Percentiles rank a stretch among this genome's conserved stretches.
Conservation (phyloP, 352 stramenopile genomes). For the Phytopythium chamaehyphon region DNA sequence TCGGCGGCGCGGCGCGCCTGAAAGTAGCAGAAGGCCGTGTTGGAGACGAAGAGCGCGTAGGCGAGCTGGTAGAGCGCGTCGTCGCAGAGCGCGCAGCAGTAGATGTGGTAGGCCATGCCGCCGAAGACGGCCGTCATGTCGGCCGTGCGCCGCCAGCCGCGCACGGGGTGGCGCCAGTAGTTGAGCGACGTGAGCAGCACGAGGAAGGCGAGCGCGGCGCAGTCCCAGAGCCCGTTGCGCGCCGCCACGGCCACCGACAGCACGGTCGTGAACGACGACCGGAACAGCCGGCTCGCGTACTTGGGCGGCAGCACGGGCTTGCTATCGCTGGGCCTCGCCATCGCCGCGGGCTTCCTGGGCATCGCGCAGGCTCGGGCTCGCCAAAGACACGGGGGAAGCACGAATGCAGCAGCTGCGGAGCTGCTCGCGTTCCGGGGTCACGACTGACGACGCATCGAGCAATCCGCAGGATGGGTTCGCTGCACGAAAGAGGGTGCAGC, state of each 20-base stretch:
- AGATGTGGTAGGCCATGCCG: conserved; percentile 60
- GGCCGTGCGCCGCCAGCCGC: conserved; percentile 65
- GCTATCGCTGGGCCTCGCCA: not conserved
- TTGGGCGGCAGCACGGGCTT: conserved; percentile 52
- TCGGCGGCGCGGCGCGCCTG: conserved; percentile 50
- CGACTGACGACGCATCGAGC: not conserved
- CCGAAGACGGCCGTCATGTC: conserved; percentile 67
- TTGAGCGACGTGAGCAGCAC: conserved; percentile 83
- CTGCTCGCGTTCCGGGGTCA: too few relatives aligned
- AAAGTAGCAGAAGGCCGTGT: conserved; percentile 71
- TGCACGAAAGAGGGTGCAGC: not conserved
- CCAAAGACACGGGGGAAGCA: not conserved
- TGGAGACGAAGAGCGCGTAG: conserved; percentile 62
- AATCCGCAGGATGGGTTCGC: not conserved
- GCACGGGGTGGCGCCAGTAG: conserved; percentile 74
- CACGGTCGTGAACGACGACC: conserved; percentile 67
- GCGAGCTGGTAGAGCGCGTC: conserved; percentile 49
- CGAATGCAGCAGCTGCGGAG: not conserved
- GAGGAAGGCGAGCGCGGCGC: conserved; percentile 51
- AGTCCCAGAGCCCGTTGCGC: conserved; percentile 58
- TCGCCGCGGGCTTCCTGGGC: not conserved
- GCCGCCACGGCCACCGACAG: conserved; percentile 54
- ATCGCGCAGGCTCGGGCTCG: not conserved
- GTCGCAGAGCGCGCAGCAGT: conserved; percentile 55
- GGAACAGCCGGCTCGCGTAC: conserved; percentile 67